These are phyloP conservation scores for Gossypium anomalum DNA, from an alignment of 345 rosid species.

Conservation along the genomic window DNA sequence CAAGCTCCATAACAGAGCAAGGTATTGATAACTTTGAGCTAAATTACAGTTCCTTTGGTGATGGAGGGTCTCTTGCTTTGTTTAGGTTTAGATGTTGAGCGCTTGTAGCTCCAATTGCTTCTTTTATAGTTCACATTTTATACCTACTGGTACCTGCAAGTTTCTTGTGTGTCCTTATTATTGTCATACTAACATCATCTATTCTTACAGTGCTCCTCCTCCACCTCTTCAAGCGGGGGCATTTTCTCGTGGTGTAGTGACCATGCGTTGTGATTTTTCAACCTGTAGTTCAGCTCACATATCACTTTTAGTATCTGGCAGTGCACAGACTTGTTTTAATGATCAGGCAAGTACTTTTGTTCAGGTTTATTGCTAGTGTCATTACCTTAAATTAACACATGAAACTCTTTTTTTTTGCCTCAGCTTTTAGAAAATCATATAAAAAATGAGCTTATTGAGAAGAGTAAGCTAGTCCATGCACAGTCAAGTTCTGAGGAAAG, in stretches of 20 bases:
- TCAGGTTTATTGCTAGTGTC: neutral
- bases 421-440: slow-evolving; percentile 97
- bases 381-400: slow-evolving; percentile 2
- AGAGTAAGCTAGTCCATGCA: slow-evolving; percentile 68
- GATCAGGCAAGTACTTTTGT: slow-evolving; percentile 68
- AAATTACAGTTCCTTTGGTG: neutral
- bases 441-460: slow-evolving; percentile 83
- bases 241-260: slow-evolving; percentile 95
- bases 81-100: neutral
- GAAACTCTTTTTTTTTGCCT: slow-evolving; percentile 4
- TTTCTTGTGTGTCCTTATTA: neutral
- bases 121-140: neutral
- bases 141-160: neutral
- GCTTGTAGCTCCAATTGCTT: neutral
- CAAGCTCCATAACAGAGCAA: slow-evolving; percentile 88
- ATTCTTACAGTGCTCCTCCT: slow-evolving; percentile 85
- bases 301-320: slow-evolving; percentile 94
- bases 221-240: slow-evolving; percentile 99
- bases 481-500: slow-evolving; percentile 51
- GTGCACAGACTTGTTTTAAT: slow-evolving; percentile 95
- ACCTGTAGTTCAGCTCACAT: slow-evolving; percentile 91
- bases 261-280: slow-evolving; percentile 96
- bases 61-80: neutral
- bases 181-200: slow-evolving; percentile 8
- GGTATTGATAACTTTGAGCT: slow-evolving; percentile 43